Conservation (phyloP, 306 rosid species). For the Vigna reflexopilosa region DNA sequence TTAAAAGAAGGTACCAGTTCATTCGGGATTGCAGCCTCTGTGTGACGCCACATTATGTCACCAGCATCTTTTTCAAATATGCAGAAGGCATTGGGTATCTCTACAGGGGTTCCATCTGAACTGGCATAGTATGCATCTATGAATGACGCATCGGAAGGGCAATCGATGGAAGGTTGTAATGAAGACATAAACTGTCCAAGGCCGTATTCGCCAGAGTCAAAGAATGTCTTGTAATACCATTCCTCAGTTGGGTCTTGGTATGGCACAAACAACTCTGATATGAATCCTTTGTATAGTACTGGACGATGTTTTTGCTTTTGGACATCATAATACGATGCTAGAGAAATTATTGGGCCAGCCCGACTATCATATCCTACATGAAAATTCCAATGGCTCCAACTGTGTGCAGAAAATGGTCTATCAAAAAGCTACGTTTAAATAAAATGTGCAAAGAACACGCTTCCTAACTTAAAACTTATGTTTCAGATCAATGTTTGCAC, state of each 20-base stretch:
- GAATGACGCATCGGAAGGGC: constrained; percentile 66
- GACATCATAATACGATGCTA: constrained; percentile 65
- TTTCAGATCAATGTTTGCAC: no score
- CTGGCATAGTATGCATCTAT: constrained; percentile 56
- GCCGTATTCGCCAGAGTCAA: constrained; percentile 64
- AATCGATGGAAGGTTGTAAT: constrained; percentile 53
- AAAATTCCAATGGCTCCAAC: constrained; percentile 69
- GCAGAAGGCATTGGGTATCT: constrained; percentile 60
- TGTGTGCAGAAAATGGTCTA: not conserved
- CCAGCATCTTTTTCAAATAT: constrained; percentile 66
- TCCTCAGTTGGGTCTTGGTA: constrained; percentile 75
- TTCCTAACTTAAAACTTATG: no score
- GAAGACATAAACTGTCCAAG: constrained; percentile 61
- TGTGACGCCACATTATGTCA: constrained; percentile 74
- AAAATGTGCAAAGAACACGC: no score
- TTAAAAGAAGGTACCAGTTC: constrained; percentile 13
- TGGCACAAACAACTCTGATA: constrained; percentile 67
- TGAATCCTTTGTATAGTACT: constrained; percentile 66
- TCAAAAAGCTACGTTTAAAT: not conserved
- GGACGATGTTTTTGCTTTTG: constrained; percentile 47
- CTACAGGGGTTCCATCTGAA: constrained; percentile 54
- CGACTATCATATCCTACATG: constrained; percentile 57
- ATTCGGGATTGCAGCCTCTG: constrained; percentile 47
- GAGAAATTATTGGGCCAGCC: constrained; percentile 61
- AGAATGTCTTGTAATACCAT: constrained; percentile 57